Evolutionary conservation across 495 filamentous ascomycete species (phyloP), one percentile per base, ranked within the genome.

Genomic region (Tuber borchii): DNA sequence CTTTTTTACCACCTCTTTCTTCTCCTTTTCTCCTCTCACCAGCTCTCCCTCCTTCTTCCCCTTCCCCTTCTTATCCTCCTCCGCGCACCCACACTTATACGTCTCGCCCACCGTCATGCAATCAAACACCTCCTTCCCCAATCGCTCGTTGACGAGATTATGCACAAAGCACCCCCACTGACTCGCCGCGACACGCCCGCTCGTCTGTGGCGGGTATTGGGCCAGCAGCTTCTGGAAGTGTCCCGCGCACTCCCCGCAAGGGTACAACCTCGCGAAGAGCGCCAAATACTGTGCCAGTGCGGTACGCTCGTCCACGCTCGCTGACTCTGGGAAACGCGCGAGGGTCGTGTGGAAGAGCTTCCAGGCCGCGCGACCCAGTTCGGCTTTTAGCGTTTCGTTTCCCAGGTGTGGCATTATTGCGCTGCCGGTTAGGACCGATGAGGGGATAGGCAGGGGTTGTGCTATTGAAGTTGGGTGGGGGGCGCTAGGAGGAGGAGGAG

Each of bases 121-220:
- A 83, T 98, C 93, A 83, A 97, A 98, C 72, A 89, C 78, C 0
- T 87, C 86, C 84, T 99, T 99, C 74, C 89, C 85, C 74, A 98
- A 86, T 81, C 93, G 89, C 83, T 91, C 89, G 84, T 99, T 99
- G 74, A 99, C 94, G 81, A 93, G 88, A 79, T 99, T 99, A 81
- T 99, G 95, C 51, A 97, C 91, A 80, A 92, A 92, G 82, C 95
- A 99, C 1, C 91, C 95, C 95, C 95, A 98, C 8, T 90, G 93
- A 0, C 93, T 92, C 1, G 95, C 95, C 0, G 90, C 88, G 77
- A 91, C 92, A 73, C 95, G 89, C 12, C 91, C 92, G 37, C 91
- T 90, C 45, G 94, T 93, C 81, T 99, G 95, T 5, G 95, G 95
- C n/a, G 95, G 95, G 80, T 90, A 98, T 75, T 93, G 90, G 46